Conservation (phyloP, 352 stramenopile genomes). For the Saprolegnia diclina region DNA sequence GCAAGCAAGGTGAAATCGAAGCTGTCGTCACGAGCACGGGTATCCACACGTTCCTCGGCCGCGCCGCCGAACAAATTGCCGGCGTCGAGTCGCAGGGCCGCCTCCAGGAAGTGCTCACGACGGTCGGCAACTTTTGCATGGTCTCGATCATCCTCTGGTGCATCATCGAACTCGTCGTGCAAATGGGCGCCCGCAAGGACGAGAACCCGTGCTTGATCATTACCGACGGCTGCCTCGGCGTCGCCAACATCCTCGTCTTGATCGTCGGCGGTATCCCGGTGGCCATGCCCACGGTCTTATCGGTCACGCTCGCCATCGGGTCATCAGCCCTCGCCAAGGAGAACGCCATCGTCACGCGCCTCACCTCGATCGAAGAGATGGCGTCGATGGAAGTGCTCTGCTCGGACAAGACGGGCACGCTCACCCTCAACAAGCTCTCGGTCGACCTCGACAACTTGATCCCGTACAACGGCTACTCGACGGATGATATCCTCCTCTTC, state of each 20-base stretch:
- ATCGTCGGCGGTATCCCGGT: slow-evolving; percentile 90
- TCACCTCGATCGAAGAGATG: slow-evolving; percentile 90
- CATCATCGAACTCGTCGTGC: slow-evolving; percentile 76
- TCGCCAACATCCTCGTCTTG: slow-evolving; percentile 79
- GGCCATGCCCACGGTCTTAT: slow-evolving; percentile 90
- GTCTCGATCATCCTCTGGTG: slow-evolving; percentile 80
- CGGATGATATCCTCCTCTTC: slow-evolving; percentile 52
- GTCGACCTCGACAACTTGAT: slow-evolving; percentile 84
- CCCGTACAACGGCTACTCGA: slow-evolving; percentile 57
- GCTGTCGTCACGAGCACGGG: slow-evolving; percentile 84
- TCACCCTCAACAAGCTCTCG: slow-evolving; percentile 95
- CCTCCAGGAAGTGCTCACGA: slow-evolving; percentile 88
- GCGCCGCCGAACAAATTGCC: slow-evolving; percentile 74
- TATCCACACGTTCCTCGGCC: slow-evolving; percentile 87
- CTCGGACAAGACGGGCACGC: slow-evolving; percentile 93
- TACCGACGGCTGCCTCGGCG: slow-evolving; percentile 53
- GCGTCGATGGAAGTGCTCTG: slow-evolving; percentile 90
- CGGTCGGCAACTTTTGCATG: slow-evolving; percentile 89
- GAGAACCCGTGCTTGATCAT: slow-evolving; percentile 84
- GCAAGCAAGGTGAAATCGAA: slow-evolving; percentile 87
- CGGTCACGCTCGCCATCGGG: slow-evolving; percentile 87
- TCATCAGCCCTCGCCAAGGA: slow-evolving; percentile 83
- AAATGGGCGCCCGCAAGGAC: slow-evolving; percentile 58
- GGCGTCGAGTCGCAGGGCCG: slow-evolving; percentile 66
- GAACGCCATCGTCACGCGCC: slow-evolving; percentile 88